Percentiles rank a stretch among this genome's conserved stretches.
Evolutionary conservation across 2,329 filamentous ascomycete species (phyloP).

Genomic region (Grosmannia clavigera): DNA sequence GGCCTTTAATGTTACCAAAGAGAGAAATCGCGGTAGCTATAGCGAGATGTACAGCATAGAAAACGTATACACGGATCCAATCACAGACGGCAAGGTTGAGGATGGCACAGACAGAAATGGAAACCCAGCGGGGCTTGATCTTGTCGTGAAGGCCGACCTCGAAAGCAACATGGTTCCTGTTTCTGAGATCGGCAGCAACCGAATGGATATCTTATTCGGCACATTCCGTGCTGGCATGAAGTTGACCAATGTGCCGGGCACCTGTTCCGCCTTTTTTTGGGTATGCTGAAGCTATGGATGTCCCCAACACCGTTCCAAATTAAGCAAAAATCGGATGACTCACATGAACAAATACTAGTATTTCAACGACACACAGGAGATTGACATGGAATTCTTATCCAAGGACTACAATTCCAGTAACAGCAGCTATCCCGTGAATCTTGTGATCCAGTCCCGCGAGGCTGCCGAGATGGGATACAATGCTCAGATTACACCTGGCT

Average conservation of each 20-base stretch:
- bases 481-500: constrained; percentile 46
- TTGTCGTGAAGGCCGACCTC: constrained; percentile 37
- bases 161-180: constrained; percentile 42
- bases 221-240: constrained; percentile 58
- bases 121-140: constrained; percentile 37
- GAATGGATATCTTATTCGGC: constrained; percentile 55
- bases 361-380: constrained; percentile 66
- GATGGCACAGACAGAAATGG: constrained; percentile 30
- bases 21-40: constrained; percentile 46
- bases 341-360: constrained; percentile 35
- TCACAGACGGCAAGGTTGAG: constrained; percentile 29
- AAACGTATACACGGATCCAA: constrained; percentile 38
- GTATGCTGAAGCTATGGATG: constrained; percentile 22
- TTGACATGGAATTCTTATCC: constrained; percentile 71
- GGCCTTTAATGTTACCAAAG: constrained; percentile 50
- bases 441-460: constrained; percentile 59
- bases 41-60: constrained; percentile 48
- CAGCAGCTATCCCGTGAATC: constrained; percentile 49
- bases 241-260: constrained; percentile 47
- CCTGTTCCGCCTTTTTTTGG: constrained; percentile 73
- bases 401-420: constrained; percentile 42
- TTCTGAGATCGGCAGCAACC: constrained; percentile 50
- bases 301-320: background rate
- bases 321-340: background rate
- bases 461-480: constrained; percentile 49